These are phyloP conservation scores for Cucumis hystrix DNA, from an alignment of 306 rosid species.

Conservation along the genomic window DNA sequence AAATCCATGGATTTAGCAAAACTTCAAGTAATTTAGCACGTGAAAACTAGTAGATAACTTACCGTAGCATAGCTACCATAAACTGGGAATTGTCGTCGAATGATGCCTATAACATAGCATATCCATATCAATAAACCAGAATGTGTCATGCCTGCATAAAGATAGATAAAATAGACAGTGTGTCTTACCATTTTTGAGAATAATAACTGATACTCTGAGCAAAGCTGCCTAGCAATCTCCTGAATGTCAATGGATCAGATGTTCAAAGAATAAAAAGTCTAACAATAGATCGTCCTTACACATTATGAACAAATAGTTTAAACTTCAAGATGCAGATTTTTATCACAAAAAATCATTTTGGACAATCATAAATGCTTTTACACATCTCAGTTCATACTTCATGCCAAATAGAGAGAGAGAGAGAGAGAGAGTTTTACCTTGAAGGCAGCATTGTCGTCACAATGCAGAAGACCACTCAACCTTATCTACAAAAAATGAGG, in stretches of 20 bases:
- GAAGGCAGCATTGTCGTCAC: slow-evolving; percentile 65
- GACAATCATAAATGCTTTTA: not conserved
- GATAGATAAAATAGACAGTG: not conserved
- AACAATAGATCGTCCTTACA: not conserved
- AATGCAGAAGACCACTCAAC: slow-evolving; percentile 72
- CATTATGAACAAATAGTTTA: not conserved
- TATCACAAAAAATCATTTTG: not conserved
- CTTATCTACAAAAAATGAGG: slow-evolving; percentile 41
- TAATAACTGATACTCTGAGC: slow-evolving; percentile 60
- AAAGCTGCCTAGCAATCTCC: slow-evolving; percentile 93
- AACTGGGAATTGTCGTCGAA: slow-evolving; percentile 89
- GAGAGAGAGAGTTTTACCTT: slow-evolving; percentile 34
- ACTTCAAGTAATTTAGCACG: not conserved
- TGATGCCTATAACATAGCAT: slow-evolving; percentile 54
- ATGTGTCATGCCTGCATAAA: not conserved
- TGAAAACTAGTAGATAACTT: slow-evolving; percentile 19
- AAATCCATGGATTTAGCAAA: slow-evolving; percentile 12
- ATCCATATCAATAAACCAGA: slow-evolving; percentile 14
- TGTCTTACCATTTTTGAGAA: slow-evolving; percentile 76
- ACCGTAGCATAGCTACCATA: slow-evolving; percentile 83
- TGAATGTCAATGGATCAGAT: slow-evolving; percentile 25
- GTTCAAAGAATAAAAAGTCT: not conserved
- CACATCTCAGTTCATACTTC: not conserved
- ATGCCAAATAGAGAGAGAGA: not conserved
- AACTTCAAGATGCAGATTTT: not conserved